Percentiles rank a stretch among this genome's conserved stretches.
Evolutionary conservation across 192 early-diverging fungal species (phyloP).

Genomic region (Dimargaris cristalligena): DNA sequence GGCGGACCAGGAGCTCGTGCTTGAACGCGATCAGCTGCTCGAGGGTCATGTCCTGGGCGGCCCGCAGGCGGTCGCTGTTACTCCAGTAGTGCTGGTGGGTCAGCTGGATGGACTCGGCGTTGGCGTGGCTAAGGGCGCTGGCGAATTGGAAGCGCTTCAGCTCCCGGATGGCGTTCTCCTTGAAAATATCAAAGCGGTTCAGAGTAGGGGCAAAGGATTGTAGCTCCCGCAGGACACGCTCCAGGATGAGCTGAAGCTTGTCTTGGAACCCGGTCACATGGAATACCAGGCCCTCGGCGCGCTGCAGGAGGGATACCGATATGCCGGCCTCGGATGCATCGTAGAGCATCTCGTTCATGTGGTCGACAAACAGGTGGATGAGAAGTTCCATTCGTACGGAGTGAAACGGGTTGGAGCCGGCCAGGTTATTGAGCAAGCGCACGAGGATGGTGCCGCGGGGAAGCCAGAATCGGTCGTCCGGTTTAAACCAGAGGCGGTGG

Average conservation of each 20-base stretch:
- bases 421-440: conserved; percentile 48
- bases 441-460: conserved; percentile 75
- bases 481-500: conserved; percentile 81
- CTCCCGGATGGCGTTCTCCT: conserved; percentile 52
- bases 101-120: conserved; percentile 53
- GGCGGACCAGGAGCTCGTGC: conserved; percentile 46
- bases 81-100: conserved; percentile 70
- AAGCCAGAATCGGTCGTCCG: conserved; percentile 82
- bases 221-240: conserved; percentile 53
- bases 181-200: conserved; percentile 61
- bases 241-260: conserved; percentile 54
- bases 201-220: conserved; percentile 39
- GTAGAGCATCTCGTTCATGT: conserved; percentile 73
- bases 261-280: conserved; percentile 74
- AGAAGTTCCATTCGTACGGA: conserved; percentile 56
- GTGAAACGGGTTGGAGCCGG: conserved; percentile 54
- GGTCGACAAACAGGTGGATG: conserved; percentile 63
- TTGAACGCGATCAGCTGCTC: conserved; percentile 62
- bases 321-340: conserved; percentile 81
- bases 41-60: conserved; percentile 46
- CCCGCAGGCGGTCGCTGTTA: conserved; percentile 54
- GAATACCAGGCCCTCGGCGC: conserved; percentile 53
- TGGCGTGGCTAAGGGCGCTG: conserved; percentile 63
- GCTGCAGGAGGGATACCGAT: conserved; percentile 51
- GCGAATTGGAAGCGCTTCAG: conserved; percentile 66